These are phyloP conservation scores for Trypanosoma theileri DNA, from an alignment of 208 protist genomes.

Conservation along the genomic window DNA sequence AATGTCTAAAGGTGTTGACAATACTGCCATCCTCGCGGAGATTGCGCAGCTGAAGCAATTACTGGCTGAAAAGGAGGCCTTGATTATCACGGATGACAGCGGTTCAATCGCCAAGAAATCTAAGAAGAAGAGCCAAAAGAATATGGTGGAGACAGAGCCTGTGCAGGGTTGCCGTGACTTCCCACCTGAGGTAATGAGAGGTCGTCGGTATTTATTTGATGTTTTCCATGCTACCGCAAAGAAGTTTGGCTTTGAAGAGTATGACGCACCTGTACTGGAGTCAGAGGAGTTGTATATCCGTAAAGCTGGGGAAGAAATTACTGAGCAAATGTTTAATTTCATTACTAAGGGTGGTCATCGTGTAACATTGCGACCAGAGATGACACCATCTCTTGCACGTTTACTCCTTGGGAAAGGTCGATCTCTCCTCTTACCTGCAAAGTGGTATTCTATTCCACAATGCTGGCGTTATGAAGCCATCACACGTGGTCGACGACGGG, in stretches of 20 bases:
- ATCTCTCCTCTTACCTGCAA: constrained; percentile 88
- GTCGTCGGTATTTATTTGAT: constrained; percentile 90
- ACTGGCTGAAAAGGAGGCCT: constrained; percentile 43
- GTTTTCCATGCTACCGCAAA: constrained; percentile 82
- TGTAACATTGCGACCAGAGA: constrained; percentile 94
- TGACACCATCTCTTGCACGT: constrained; percentile 94
- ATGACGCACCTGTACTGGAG: constrained; percentile 95
- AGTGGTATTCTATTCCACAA: constrained; percentile 96
- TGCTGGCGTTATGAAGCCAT: constrained; percentile 96
- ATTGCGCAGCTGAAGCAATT: constrained; percentile 58
- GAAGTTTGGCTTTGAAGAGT: constrained; percentile 94
- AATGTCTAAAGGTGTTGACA: constrained; percentile 26
- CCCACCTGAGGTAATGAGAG: constrained; percentile 93
- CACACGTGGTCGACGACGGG: constrained; percentile 92
- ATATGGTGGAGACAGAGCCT: constrained; percentile 90
- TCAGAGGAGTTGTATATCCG: constrained; percentile 93
- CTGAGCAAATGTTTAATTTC: constrained; percentile 97
- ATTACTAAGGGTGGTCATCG: constrained; percentile 90
- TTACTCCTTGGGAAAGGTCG: constrained; percentile 89
- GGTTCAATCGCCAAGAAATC: constrained; percentile 62
- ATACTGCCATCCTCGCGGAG: constrained; percentile 56
- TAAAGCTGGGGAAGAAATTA: constrained; percentile 96
- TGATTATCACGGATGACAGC: constrained; percentile 36
- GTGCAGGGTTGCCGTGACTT: constrained; percentile 95
- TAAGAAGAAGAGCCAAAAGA: constrained; percentile 89